A percentile compares a stretch with the other conserved stretches of the same genome.
These are phyloP conservation scores for Colletotrichum navitas DNA, from an alignment of 2,329 filamentous ascomycete species.

Conservation along the genomic window DNA sequence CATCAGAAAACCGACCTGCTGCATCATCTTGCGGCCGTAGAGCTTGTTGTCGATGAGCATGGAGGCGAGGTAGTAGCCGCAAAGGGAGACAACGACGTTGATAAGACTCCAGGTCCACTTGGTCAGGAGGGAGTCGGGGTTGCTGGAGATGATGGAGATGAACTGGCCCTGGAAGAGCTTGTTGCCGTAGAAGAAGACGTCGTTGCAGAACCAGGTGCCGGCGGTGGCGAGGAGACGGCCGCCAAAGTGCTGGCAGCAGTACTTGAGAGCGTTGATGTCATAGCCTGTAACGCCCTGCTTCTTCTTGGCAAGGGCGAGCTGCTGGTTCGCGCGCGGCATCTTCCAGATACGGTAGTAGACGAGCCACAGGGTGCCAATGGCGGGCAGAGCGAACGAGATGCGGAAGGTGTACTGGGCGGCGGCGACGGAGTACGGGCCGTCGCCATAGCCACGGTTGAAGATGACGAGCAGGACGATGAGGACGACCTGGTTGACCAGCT, in stretches of 20 bases:
- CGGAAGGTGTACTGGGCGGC: slow-evolving; percentile 92
- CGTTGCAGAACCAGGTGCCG: slow-evolving; percentile 93
- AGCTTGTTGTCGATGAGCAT: slow-evolving; percentile 96
- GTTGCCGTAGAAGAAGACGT: slow-evolving; percentile 99
- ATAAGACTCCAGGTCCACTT: slow-evolving; percentile 93
- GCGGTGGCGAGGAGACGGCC: slow-evolving; percentile 88
- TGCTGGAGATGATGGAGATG: slow-evolving; percentile 82
- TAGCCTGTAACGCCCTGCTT: slow-evolving; percentile 86
- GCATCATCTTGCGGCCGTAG: slow-evolving; percentile 96
- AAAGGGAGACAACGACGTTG: slow-evolving; percentile 88
- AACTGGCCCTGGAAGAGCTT: slow-evolving; percentile 96
- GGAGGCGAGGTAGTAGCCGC: slow-evolving; percentile 90
- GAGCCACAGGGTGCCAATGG: slow-evolving; percentile 91
- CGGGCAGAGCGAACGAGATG: slow-evolving; percentile 90
- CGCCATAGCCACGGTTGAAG: slow-evolving; percentile 71
- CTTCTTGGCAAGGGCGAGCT: slow-evolving; percentile 86
- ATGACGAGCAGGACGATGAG: slow-evolving; percentile 88
- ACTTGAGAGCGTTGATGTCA: slow-evolving; percentile 83
- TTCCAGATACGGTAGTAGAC: slow-evolving; percentile 96
- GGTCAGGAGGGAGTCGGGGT: slow-evolving; percentile 80
- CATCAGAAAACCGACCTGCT: slow-evolving; percentile 92
- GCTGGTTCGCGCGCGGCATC: slow-evolving; percentile 89
- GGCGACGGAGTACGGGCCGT: slow-evolving; percentile 81
- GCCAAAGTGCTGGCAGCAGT: slow-evolving; percentile 87
- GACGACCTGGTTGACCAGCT: slow-evolving; percentile 92